phyloP scores from a whole-genome alignment of 139 green algal species.

The Spirogloea muscicola region DNA sequence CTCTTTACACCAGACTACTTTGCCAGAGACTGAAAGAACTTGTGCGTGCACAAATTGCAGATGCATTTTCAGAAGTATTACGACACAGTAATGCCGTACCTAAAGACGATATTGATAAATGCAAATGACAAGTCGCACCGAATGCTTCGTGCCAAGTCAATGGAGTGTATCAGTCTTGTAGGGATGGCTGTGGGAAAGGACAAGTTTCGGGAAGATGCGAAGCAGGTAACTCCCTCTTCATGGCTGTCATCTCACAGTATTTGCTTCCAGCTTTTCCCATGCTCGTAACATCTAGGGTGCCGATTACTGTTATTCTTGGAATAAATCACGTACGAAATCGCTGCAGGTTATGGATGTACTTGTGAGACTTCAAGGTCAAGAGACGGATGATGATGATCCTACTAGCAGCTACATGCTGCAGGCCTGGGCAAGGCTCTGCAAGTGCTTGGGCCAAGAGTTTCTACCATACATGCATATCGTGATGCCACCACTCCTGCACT shows the following conservation, averaged over 20 bases:
- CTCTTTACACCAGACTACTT: too few relatives aligned
- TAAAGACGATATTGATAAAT: conserved; percentile 75
- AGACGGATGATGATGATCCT: conserved; percentile 65
- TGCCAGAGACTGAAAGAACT: too few relatives aligned
- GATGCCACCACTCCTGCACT: conserved; percentile 86
- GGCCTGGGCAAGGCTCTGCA: conserved; percentile 94
- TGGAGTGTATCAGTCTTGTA: conserved; percentile 96
- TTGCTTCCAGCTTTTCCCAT: too few relatives aligned
- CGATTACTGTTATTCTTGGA: too few relatives aligned
- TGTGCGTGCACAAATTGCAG: too few relatives aligned
- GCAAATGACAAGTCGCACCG: conserved; percentile 68
- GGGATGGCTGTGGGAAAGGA: conserved; percentile 96
- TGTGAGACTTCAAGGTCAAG: conserved; percentile 64
- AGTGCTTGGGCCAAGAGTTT: conserved; percentile 92
- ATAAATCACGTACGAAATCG: conserved; percentile 5
- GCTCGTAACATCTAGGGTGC: too few relatives aligned
- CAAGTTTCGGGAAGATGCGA: conserved; percentile 79
- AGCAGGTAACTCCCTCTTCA: conserved; percentile 26
- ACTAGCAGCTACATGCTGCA: conserved; percentile 51
- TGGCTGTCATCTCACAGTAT: too few relatives aligned
- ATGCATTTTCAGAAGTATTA: conserved; percentile 87
- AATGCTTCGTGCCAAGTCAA: conserved; percentile 85
- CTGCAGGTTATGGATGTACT: conserved; percentile 80
- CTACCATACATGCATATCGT: conserved; percentile 88
- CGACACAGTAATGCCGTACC: conserved; percentile 84